Percentiles rank a stretch among this genome's conserved stretches.
phyloP scores from a whole-genome alignment of 192 early-diverging fungal species.

The Gamsiella multidivaricata region DNA sequence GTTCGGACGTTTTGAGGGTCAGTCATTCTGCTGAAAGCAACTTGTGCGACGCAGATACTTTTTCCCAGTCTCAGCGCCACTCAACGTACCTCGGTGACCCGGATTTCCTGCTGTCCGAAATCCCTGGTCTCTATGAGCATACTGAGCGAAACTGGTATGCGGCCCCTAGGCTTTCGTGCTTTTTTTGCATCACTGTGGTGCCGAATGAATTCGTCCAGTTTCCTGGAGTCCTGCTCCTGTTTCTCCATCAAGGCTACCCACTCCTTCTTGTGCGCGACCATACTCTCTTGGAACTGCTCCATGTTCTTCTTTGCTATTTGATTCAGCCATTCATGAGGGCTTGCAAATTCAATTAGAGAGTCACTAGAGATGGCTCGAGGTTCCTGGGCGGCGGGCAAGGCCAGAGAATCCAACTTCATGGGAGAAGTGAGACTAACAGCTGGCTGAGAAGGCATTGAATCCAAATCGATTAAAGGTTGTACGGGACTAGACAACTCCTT shows the following conservation, averaged over 20 bases:
- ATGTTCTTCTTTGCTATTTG: slow-evolving; percentile 3
- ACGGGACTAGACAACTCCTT: too few species aligned
- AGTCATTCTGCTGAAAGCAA: too few species aligned
- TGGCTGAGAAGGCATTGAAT: neutral
- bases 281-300: slow-evolving; percentile 18
- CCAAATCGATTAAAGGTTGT: too few species aligned
- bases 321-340: slow-evolving; percentile 21
- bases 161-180: neutral
- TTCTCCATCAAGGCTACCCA: slow-evolving; percentile 28
- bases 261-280: neutral
- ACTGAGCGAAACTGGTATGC: slow-evolving; percentile 5
- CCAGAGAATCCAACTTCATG: too few species aligned
- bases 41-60: too few species aligned
- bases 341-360: slow-evolving; percentile 14
- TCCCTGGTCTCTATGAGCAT: slow-evolving; percentile 29
- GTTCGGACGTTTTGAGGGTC: too few species aligned
- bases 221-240: slow-evolving; percentile 24
- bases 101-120: slow-evolving; percentile 27
- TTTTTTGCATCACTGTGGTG: neutral
- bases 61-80: too few species aligned
- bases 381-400: too few species aligned
- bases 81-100: slow-evolving; percentile 24
- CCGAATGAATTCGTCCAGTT: slow-evolving; percentile 21
- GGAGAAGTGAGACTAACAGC: too few species aligned
- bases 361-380: neutral